These are phyloP conservation scores for Arachis stenosperma DNA, from an alignment of 306 rosid species.

Conservation along the genomic window DNA sequence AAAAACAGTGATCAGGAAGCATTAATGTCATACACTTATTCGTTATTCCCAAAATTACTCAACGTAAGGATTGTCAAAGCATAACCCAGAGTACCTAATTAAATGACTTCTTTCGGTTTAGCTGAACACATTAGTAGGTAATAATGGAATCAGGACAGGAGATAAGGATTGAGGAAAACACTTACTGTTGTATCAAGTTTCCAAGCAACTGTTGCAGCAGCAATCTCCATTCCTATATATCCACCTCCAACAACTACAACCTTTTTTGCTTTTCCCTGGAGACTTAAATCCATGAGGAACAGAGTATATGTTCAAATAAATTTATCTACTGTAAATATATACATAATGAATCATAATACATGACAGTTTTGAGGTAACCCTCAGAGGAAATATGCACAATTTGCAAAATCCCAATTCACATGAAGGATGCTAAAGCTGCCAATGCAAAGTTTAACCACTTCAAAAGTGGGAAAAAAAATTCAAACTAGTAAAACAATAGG, in stretches of 20 bases:
- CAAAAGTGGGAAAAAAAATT: slow-evolving; percentile 11
- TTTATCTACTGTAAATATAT: slow-evolving; percentile 17
- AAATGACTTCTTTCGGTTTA: slow-evolving; percentile 15
- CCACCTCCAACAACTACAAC: slow-evolving; percentile 96
- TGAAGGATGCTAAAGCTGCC: slow-evolving; percentile 17
- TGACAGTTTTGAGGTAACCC: slow-evolving; percentile 23
- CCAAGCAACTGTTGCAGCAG: slow-evolving; percentile 95
- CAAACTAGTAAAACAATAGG: slow-evolving; percentile 21
- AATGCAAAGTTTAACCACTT: slow-evolving; percentile 1
- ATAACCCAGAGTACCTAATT: slow-evolving; percentile 23
- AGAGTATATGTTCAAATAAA: slow-evolving; percentile 6
- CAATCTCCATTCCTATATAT: slow-evolving; percentile 96
- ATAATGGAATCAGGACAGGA: slow-evolving; percentile 25
- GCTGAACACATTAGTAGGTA: slow-evolving; percentile 4
- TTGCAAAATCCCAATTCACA: slow-evolving; percentile 29
- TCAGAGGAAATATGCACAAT: slow-evolving; percentile 18
- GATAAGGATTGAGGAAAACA: slow-evolving; percentile 18
- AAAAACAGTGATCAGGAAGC: slow-evolving; percentile 6
- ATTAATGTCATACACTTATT: slow-evolving; percentile 12
- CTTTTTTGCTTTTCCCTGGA: slow-evolving; percentile 74
- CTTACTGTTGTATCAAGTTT: slow-evolving; percentile 92
- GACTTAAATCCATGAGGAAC: slow-evolving; percentile 28
- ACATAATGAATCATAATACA: neutral
- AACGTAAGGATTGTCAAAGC: slow-evolving; percentile 14
- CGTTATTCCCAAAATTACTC: slow-evolving; percentile 6